A percentile compares a stretch with the other conserved stretches of the same genome.
Conservation (phyloP, 2,329 filamentous ascomycete genomes). For the Pseudogymnoascus pannorum region DNA sequence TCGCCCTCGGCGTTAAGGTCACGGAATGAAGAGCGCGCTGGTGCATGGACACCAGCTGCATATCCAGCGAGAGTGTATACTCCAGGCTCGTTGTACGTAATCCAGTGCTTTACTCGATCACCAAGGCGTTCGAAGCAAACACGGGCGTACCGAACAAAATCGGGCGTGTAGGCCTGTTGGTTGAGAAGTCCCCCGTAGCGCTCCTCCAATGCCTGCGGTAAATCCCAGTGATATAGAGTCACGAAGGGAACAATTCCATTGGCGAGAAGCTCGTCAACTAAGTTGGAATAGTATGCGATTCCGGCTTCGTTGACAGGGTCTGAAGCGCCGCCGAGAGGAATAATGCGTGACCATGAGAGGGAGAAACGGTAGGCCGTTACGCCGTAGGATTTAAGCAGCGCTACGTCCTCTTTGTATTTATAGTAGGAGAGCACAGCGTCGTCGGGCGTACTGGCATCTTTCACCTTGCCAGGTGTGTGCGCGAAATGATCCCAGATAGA, state of each 20-base stretch:
- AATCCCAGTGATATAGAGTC: slow-evolving; percentile 7
- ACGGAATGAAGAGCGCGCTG: slow-evolving; percentile 71
- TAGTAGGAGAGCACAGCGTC: slow-evolving; percentile 35
- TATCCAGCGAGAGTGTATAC: slow-evolving; percentile 77
- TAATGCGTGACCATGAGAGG: slow-evolving; percentile 57
- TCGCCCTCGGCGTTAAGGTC: slow-evolving; percentile 64
- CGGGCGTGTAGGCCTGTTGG: slow-evolving; percentile 28
- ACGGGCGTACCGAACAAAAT: slow-evolving; percentile 32
- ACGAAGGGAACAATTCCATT: background rate
- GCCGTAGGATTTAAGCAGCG: slow-evolving; percentile 50
- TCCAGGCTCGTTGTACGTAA: slow-evolving; percentile 88
- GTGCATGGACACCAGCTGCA: slow-evolving; percentile 69
- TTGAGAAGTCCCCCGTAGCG: slow-evolving; percentile 32
- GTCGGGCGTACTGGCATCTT: slow-evolving; percentile 34
- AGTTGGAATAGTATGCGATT: background rate
- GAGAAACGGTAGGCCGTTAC: slow-evolving; percentile 58
- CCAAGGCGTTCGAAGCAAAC: slow-evolving; percentile 31
- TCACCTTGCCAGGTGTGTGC: slow-evolving; percentile 34
- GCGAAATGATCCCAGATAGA: slow-evolving; percentile 37
- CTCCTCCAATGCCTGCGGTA: slow-evolving; percentile 31
- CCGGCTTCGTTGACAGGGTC: slow-evolving; percentile 9
- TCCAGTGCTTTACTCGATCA: slow-evolving; percentile 63
- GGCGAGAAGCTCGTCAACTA: slow-evolving; percentile 1
- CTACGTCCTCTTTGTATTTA: slow-evolving; percentile 46
- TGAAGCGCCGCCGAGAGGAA: slow-evolving; percentile 37